A percentile compares a stretch with the other conserved stretches of the same genome.
Conservation (phyloP, 2,329 filamentous ascomycete genomes). For the Daldinia sp. region DNA sequence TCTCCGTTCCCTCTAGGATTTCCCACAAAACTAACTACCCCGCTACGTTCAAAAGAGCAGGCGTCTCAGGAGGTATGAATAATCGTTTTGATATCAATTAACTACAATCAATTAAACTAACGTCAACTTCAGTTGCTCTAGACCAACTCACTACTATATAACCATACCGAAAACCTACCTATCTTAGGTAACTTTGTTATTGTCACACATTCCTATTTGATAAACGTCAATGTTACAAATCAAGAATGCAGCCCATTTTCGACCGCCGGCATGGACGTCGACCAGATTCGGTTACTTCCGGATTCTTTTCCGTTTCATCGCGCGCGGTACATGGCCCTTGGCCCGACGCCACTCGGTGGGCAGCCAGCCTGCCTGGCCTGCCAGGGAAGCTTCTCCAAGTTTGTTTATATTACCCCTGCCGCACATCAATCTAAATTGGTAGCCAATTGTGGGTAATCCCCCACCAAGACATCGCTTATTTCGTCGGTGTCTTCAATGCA, state of each 20-base stretch:
- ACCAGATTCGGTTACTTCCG: not conserved
- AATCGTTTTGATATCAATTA: not conserved
- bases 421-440: not conserved
- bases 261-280: not conserved
- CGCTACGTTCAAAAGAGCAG: not conserved
- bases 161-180: not conserved
- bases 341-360: not conserved
- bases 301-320: constrained; percentile 1
- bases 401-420: constrained; percentile 18
- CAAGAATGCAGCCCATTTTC: not conserved
- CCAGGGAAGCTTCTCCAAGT: constrained; percentile 13
- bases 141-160: not conserved
- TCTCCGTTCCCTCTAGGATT: not conserved
- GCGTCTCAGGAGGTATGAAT: not conserved
- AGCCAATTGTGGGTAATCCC: constrained; percentile 12
- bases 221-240: not conserved
- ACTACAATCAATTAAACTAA: not conserved
- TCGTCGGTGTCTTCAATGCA: not conserved
- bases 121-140: not conserved
- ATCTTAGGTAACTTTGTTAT: not conserved
- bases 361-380: too few species aligned
- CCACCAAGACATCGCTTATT: not conserved
- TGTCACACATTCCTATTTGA: not conserved
- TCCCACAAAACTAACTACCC: not conserved
- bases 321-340: not conserved